Conservation (phyloP, 371 early-diverging fungal species). For the Rhizopus arrhizus region DNA sequence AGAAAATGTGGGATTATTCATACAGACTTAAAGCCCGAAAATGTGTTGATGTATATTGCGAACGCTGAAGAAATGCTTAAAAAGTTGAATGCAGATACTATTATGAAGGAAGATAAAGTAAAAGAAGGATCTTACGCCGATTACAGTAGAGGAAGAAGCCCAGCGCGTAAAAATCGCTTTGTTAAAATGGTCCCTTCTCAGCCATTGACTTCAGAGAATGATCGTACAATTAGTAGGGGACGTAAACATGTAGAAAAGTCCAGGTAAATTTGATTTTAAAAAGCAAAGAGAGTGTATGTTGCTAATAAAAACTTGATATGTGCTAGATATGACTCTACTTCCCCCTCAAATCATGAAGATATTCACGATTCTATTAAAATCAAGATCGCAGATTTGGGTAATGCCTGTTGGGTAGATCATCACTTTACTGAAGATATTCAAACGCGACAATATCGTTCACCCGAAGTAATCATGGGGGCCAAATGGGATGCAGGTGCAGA, state of each 20-base stretch:
- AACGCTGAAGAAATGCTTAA: slow-evolving; percentile 74
- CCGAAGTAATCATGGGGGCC: slow-evolving; percentile 96
- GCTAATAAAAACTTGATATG: background rate
- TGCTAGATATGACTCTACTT: background rate
- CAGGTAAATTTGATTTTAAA: background rate
- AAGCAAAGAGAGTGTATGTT: too few relatives aligned
- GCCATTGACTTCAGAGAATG: slow-evolving; percentile 31
- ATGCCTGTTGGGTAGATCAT: slow-evolving; percentile 95
- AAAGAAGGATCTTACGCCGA: slow-evolving; percentile 1
- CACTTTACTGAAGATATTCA: slow-evolving; percentile 97
- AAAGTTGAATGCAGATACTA: slow-evolving; percentile 9
- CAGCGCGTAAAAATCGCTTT: slow-evolving; percentile 24
- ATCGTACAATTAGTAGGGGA: background rate
- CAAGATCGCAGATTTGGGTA: slow-evolving; percentile 97
- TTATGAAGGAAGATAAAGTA: background rate
- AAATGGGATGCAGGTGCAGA: slow-evolving; percentile 92
- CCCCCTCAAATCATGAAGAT: slow-evolving; percentile 5
- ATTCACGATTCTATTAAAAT: slow-evolving; percentile 59
- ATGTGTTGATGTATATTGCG: slow-evolving; percentile 89
- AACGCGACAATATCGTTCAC: slow-evolving; percentile 97
- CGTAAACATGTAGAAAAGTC: background rate
- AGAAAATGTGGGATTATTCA: slow-evolving; percentile 95
- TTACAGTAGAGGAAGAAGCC: slow-evolving; percentile 39
- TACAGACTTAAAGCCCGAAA: slow-evolving; percentile 98
- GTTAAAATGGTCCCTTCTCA: slow-evolving; percentile 45